Conservation (phyloP, 2,329 filamentous ascomycete species). For the Epichloe sibirici region DNA sequence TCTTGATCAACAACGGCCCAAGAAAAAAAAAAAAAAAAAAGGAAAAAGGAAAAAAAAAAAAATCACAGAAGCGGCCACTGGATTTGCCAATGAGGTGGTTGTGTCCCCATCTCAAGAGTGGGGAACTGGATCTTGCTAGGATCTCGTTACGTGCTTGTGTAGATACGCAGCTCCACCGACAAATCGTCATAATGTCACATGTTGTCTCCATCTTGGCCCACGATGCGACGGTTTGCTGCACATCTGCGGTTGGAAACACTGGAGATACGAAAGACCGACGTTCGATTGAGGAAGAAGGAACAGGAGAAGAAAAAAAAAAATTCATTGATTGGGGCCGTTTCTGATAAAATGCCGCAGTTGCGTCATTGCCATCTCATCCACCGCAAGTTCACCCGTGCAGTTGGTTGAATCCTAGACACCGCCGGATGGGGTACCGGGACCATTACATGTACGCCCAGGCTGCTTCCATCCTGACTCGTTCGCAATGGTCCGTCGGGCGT, state of each 20-base stretch:
- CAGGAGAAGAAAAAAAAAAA: neutral
- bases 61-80: neutral
- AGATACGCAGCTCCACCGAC: slow-evolving; percentile 5
- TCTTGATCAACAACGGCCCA: too few relatives aligned
- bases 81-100: neutral
- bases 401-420: slow-evolving; percentile 4
- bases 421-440: slow-evolving; percentile 2
- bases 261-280: slow-evolving; percentile 13
- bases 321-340: slow-evolving; percentile 9
- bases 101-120: slow-evolving; percentile 4
- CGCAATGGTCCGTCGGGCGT: neutral
- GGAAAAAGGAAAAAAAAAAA: neutral
- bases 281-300: slow-evolving; percentile 7
- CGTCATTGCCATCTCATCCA: slow-evolving; percentile 16
- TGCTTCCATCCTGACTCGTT: slow-evolving; percentile 2
- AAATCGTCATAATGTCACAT: slow-evolving; percentile 5
- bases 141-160: slow-evolving; percentile 1
- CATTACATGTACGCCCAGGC: neutral
- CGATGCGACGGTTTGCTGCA: slow-evolving; percentile 2
- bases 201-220: slow-evolving; percentile 3
- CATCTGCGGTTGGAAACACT: slow-evolving; percentile 6
- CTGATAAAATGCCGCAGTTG: slow-evolving; percentile 19
- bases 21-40: too few relatives aligned
- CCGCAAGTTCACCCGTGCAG: slow-evolving; percentile 11
- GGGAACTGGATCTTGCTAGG: slow-evolving; percentile 7